A percentile compares a stretch with the other conserved stretches of the same genome.
Conservation (phyloP, 176 grass and related monocot genomes). For the Musa troglodytarum region DNA sequence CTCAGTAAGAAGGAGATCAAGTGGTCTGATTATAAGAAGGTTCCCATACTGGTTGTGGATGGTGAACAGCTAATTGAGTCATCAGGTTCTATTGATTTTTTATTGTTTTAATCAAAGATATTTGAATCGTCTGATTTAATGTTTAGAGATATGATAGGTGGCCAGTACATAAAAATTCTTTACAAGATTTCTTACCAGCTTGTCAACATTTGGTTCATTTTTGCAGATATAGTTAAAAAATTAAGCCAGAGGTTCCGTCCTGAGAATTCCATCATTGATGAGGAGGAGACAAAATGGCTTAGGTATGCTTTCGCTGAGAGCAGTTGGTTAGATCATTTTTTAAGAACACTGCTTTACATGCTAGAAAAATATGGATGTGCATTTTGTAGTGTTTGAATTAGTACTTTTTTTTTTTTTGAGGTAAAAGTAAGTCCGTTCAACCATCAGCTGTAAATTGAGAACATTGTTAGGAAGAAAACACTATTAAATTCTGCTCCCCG, state of each 20-base stretch:
- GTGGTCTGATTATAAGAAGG: slow-evolving; percentile 99
- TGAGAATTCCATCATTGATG: slow-evolving; percentile 26
- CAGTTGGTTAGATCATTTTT: neutral
- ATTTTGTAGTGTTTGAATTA: neutral
- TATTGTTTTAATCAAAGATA: neutral
- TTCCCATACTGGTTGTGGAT: slow-evolving; percentile 86
- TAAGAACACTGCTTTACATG: neutral
- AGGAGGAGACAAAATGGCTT: slow-evolving; percentile 84
- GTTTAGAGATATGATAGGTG: neutral
- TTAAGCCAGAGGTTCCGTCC: slow-evolving; percentile 45
- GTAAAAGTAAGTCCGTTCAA: too few species aligned
- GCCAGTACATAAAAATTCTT: neutral
- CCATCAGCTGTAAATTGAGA: too few species aligned
- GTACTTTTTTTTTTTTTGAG: too few species aligned
- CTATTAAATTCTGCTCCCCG: too few species aligned
- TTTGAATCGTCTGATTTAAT: neutral
- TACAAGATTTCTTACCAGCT: neutral
- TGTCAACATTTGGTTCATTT: slow-evolving; percentile 10
- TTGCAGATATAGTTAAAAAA: slow-evolving; percentile 82
- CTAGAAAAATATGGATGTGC: too few species aligned
- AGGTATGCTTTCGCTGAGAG: slow-evolving; percentile 26
- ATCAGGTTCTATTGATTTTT: slow-evolving; percentile 44
- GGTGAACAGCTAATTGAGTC: slow-evolving; percentile 80
- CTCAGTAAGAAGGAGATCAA: slow-evolving; percentile 99
- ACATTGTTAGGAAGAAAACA: too few species aligned